A percentile compares a stretch with the other conserved stretches of the same genome.
These are phyloP conservation scores for Drechslera avenae DNA, from an alignment of 2,329 filamentous ascomycete genomes.

Conservation along the genomic window DNA sequence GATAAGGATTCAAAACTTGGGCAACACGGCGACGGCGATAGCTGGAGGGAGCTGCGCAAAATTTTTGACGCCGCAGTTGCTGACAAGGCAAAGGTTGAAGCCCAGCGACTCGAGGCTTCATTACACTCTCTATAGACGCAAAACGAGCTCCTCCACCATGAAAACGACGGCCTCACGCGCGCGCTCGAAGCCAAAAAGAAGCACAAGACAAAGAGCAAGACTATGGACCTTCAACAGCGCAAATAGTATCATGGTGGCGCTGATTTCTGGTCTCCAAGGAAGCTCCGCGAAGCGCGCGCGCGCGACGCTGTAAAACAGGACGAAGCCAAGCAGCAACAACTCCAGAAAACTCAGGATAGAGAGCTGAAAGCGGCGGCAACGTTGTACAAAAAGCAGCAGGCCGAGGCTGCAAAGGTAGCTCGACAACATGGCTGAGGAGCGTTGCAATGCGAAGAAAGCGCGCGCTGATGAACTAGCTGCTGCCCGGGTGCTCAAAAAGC, in stretches of 20 bases:
- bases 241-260: not conserved
- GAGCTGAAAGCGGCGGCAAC: not conserved
- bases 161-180: not conserved
- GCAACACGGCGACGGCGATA: not conserved
- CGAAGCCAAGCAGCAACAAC: no score
- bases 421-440: no score
- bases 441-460: no score
- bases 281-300: not conserved
- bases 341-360: not conserved
- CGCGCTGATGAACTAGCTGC: no score
- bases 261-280: not conserved
- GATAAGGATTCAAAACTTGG: not conserved
- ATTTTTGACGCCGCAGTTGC: not conserved
- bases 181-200: no score
- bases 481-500: not conserved
- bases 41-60: not conserved
- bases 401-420: no score
- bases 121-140: constrained; percentile 4
- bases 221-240: not conserved
- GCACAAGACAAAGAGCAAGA: no score
- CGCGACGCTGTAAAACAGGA: not conserved
- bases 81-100: not conserved
- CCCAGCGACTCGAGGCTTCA: not conserved
- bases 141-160: not conserved
- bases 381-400: no score